Base-by-base conservation (phyloP, 306 rosid genomes). In the Hippophae tibetana region DNA sequence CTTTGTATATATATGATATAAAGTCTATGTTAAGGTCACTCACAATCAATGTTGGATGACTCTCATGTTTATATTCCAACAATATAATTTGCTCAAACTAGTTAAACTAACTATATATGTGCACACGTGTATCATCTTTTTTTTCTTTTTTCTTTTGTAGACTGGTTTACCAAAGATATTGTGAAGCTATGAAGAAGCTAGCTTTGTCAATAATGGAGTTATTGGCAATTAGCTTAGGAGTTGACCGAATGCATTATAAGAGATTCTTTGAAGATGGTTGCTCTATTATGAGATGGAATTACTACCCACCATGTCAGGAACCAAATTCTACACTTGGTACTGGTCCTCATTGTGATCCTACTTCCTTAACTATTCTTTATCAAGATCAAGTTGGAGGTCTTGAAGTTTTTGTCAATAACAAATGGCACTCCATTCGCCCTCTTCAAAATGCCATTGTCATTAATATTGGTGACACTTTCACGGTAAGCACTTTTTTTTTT, bases 291-390 rank as follows among this genome's bases (percentile, higher is more conserved):
- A 79, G 97, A 73, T 82, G 84, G 72, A 89, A 89, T 78, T 70
- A 75, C 61, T 89, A 89, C 71, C 97, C 95, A 43, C 10, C 40
- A 43, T 86, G 95, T 70, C 25, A 65, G 12, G 55, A 80, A 42
- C 89, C 93, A 8, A 64, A 40, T 10, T 73, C 66, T 13, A 66
- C 82, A 3, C 77, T 86, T 0, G 95, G 97, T 7, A 84, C 93
- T 0, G 95, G 95, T 25, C 89, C 97, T 3, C 97, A 90, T 47
- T 79, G 94, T 43, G 97, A 86, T 63, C 95, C 95, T 13, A 89
- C 92, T 0, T 73, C 83, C 10, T 26, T 89, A 43, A 89, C 95
- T 61, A 69, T 86, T 7, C 97, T 89, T 67, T 72, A 86, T 68
- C 95, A 86, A 53, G 87, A 89, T 62, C 78, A 68, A 43, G 84